Base-by-base conservation (phyloP, 176 grass and related monocot genomes). In the Canna indica region DNA sequence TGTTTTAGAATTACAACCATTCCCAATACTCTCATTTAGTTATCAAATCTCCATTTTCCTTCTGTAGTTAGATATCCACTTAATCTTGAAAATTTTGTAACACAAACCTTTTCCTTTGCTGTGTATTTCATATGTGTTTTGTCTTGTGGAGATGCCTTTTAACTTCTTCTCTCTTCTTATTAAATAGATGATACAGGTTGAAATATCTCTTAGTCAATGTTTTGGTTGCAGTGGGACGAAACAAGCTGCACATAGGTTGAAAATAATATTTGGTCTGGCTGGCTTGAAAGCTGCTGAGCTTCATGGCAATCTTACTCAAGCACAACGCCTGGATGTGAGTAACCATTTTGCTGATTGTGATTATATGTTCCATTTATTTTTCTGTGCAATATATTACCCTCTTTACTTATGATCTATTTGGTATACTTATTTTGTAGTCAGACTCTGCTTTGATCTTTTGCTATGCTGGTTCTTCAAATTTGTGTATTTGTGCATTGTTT, bases 301-400 rank as follows among this genome's bases (percentile, higher is more conserved):
- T 76, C 92, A 96, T 72, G 92, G 92, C 52, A 96, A 96, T 81
- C 92, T 96, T 85, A 96, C 93, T 61, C 93, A 96, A 75, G 79
- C 93, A 15, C 93, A 96, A 56, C 86, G 93, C 38, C 88, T 96
- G 77, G 88, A 96, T 85, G 91, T 96, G 77, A 88, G 79, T 84
- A 79, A 69, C 68, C 75, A 56, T 83, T 50, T 35, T 35, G 31
- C 14, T 33, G 31, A 63, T 3, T 53, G 48, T 32, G 32, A 4
- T 36, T 38, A 44, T 36, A 36, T 73, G 5, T 10, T 57, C 32
- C 22, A 72, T 56, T 56, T 72, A 8, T 72, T 20, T 26, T 33
- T 8, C 13, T 35, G 26, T 54, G 28, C 47, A 54, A 33, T 36
- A 11, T 61, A 15, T 31, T 61, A 61, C 11, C 24, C 17, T 17